Conservation (phyloP, 805 yeast species). For the Metschnikowia peoriensis region DNA sequence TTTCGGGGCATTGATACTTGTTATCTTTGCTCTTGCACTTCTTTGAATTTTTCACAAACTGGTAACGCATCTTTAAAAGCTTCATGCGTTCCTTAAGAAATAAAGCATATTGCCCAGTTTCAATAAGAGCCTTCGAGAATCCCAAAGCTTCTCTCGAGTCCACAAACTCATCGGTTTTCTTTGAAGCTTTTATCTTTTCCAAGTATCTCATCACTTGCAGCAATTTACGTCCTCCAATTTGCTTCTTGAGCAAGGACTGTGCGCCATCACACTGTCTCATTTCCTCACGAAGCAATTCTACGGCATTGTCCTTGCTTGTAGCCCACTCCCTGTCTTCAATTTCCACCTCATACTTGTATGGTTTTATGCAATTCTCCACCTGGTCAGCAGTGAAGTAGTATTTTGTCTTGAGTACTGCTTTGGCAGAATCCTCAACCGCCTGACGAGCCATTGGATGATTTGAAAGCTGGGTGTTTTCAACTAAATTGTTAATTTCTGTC, state of each 20-base stretch:
- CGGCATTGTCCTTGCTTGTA: conserved; percentile 74
- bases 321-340: conserved; percentile 95
- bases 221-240: conserved; percentile 81
- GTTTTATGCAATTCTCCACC: conserved; percentile 97
- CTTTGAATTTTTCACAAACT: conserved; percentile 65
- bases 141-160: conserved; percentile 74
- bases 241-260: conserved; percentile 54
- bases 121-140: conserved; percentile 71
- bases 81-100: conserved; percentile 73
- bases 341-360: conserved; percentile 95
- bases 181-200: conserved; percentile 45
- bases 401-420: conserved; percentile 69
- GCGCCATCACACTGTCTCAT: conserved; percentile 74
- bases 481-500: conserved; percentile 72
- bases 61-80: conserved; percentile 69
- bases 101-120: conserved; percentile 79
- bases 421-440: conserved; percentile 82
- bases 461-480: conserved; percentile 69
- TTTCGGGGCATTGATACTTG: conserved; percentile 91
- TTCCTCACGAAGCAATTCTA: conserved; percentile 75
- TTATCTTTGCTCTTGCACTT: conserved; percentile 76
- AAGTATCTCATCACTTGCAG: conserved; percentile 78
- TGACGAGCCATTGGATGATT: conserved; percentile 85
- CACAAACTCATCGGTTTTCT: conserved; percentile 29
- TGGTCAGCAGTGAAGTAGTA: conserved; percentile 95